These are phyloP conservation scores for Pseudonitzschia pungens DNA, from an alignment of 108 stramenopile genomes.

Conservation along the genomic window DNA sequence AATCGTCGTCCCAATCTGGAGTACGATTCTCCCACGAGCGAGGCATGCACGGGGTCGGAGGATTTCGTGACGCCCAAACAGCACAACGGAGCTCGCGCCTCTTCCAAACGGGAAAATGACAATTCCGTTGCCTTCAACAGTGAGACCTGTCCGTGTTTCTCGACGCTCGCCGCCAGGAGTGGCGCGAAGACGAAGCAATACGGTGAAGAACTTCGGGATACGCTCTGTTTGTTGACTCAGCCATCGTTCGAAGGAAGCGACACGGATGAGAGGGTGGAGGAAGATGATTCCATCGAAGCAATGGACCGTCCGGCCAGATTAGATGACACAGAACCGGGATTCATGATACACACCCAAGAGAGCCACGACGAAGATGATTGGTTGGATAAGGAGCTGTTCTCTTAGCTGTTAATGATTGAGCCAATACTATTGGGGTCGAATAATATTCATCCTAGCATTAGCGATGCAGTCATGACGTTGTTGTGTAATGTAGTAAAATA, in stretches of 20 bases:
- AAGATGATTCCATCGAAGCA: not conserved
- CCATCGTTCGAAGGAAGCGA: not conserved
- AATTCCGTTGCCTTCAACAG: not conserved
- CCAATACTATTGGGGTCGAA: no score
- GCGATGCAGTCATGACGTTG: no score
- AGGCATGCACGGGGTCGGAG: not conserved
- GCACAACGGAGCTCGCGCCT: not conserved
- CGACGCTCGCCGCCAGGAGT: no score
- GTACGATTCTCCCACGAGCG: not conserved
- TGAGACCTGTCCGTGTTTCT: no score
- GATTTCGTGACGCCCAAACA: not conserved
- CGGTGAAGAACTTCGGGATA: not conserved
- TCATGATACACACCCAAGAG: not conserved
- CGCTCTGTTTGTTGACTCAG: not conserved
- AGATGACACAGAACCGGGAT: not conserved
- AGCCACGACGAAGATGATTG: not conserved
- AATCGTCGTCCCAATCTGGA: not conserved
- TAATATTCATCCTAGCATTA: no score
- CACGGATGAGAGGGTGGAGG: not conserved
- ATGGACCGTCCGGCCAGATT: not conserved
- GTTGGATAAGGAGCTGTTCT: not conserved
- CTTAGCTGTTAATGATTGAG: not conserved
- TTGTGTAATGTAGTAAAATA: no score
- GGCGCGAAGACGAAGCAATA: not conserved
- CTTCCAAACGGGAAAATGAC: not conserved